phyloP scores from a whole-genome alignment of 305 asterid species.

The Fraxinus baroniana region DNA sequence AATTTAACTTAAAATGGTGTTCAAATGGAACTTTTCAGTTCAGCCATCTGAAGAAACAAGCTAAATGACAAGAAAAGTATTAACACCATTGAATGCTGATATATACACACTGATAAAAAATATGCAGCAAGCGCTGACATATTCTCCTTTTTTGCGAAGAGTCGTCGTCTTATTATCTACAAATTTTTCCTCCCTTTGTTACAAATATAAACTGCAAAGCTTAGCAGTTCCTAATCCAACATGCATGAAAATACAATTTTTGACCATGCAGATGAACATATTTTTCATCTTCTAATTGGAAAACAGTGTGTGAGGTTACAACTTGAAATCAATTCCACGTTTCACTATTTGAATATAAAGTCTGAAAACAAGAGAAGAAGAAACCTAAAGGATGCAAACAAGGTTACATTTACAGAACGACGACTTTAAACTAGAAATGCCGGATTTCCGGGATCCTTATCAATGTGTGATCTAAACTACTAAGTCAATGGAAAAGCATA shows the following conservation, averaged over 20 bases:
- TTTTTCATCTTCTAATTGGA: not conserved
- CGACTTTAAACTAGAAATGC: not conserved
- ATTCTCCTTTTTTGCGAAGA: not conserved
- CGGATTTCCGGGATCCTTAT: not conserved
- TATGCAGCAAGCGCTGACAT: not conserved
- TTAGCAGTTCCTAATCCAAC: not conserved
- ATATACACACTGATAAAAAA: not conserved
- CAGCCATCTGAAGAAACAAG: not conserved
- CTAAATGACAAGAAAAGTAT: not conserved
- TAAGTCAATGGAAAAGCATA: not conserved
- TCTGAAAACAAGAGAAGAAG: not conserved
- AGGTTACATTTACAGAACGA: not conserved
- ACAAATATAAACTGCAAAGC: not conserved
- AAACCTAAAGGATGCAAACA: not conserved
- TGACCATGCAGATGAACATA: not conserved
- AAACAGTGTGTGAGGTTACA: not conserved
- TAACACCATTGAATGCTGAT: not conserved
- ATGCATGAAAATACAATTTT: not conserved
- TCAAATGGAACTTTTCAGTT: conserved; percentile 17
- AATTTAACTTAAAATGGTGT: conserved; percentile 22
- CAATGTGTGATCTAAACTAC: not conserved
- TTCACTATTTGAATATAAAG: not conserved
- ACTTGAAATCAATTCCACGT: not conserved
- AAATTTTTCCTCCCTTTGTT: not conserved
- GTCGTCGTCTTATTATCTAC: not conserved